Conservation (phyloP, 352 stramenopile genomes). For the Phytophthora palmivora region DNA sequence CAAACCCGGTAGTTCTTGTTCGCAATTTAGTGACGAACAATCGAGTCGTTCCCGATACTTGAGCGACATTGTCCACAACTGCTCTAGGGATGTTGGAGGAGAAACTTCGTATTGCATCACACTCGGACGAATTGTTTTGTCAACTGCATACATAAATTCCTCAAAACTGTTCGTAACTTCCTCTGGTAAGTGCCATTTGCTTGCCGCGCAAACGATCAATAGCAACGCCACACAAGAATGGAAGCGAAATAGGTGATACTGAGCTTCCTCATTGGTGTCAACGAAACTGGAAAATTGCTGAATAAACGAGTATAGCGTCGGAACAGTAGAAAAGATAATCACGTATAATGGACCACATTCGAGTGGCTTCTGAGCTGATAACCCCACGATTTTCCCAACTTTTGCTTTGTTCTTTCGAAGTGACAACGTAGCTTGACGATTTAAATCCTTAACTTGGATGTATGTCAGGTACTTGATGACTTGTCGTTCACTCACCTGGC, state of each 20-base stretch:
- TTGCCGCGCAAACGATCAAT: constrained; percentile 38
- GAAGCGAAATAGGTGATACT: constrained; percentile 31
- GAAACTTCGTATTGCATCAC: constrained; percentile 26
- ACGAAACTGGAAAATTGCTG: constrained; percentile 61
- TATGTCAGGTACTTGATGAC: constrained; percentile 46
- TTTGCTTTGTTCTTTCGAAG: constrained; percentile 61
- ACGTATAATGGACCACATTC: constrained; percentile 49
- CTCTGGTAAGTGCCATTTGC: constrained; percentile 44
- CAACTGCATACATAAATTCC: constrained; percentile 55
- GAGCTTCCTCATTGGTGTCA: constrained; percentile 37
- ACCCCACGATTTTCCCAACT: constrained; percentile 24
- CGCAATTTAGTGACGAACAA: constrained; percentile 33
- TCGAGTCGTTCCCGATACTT: constrained; percentile 35
- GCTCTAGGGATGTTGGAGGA: constrained; percentile 28
- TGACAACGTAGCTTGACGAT: constrained; percentile 46
- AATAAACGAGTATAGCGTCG: constrained; percentile 60
- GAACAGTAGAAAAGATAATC: constrained; percentile 48
- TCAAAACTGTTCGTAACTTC: constrained; percentile 39
- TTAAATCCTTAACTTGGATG: constrained; percentile 57
- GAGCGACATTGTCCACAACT: constrained; percentile 32
- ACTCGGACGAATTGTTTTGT: constrained; percentile 47
- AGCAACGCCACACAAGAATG: constrained; percentile 46
- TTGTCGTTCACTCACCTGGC: constrained; percentile 37
- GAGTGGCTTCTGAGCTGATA: constrained; percentile 37
- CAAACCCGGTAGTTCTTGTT: constrained; percentile 27